A percentile compares a stretch with the other conserved stretches of the same genome.
These are phyloP conservation scores for Arabidopsis thaliana DNA, from an alignment of 345 rosid genomes.

Conservation along the genomic window DNA sequence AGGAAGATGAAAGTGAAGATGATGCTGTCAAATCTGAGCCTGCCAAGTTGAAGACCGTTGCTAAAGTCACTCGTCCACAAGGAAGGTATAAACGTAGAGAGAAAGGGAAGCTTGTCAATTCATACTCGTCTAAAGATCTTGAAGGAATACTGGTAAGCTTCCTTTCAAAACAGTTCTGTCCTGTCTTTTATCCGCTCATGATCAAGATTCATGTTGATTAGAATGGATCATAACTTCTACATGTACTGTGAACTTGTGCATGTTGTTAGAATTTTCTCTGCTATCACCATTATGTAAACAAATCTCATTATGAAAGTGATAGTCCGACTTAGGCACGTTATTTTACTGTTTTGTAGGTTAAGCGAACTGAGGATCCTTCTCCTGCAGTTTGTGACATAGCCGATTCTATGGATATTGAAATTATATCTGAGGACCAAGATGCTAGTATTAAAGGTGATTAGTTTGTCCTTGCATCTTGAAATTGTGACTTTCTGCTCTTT, in stretches of 20 bases:
- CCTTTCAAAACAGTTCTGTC: conserved; percentile 8
- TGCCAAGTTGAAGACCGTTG: conserved; percentile 45
- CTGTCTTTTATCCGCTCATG: background rate
- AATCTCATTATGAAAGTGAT: background rate
- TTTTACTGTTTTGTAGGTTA: conserved; percentile 56
- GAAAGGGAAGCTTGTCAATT: conserved; percentile 80
- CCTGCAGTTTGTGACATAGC: conserved; percentile 43
- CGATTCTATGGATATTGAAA: conserved; percentile 50
- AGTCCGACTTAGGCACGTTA: background rate
- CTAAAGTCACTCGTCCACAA: conserved; percentile 79
- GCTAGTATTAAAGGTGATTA: conserved; percentile 53
- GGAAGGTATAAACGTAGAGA: conserved; percentile 96
- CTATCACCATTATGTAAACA: background rate
- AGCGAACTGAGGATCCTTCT: conserved; percentile 61
- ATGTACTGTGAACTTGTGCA: background rate
- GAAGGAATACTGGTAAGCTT: conserved; percentile 87
- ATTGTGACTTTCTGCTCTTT: background rate
- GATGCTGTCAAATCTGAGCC: conserved; percentile 47
- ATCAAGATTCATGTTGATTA: background rate
- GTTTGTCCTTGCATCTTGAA: background rate
- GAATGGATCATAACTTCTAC: background rate
- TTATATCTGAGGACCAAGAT: conserved; percentile 50
- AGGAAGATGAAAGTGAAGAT: conserved; percentile 47
- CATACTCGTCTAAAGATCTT: conserved; percentile 86
- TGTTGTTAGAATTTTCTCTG: background rate